These are phyloP conservation scores for Dendrobium officinale DNA, from an alignment of 106 monocot species.

Conservation along the genomic window DNA sequence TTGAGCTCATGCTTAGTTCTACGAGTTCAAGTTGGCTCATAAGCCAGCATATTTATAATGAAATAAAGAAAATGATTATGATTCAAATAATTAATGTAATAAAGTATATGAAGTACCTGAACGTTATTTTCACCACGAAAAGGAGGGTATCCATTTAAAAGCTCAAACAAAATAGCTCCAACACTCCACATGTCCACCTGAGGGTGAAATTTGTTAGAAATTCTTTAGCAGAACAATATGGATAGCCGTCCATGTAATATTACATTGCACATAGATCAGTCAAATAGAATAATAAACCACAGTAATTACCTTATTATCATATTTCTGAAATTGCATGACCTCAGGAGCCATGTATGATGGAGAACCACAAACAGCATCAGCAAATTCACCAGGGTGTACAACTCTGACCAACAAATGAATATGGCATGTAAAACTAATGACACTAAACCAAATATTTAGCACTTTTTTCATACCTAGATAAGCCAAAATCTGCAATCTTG, in stretches of 20 bases:
- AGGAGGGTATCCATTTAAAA: slow-evolving; percentile 60
- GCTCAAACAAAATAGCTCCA: slow-evolving; percentile 57
- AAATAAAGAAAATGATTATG: no score
- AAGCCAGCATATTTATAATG: no score
- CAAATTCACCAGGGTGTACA: slow-evolving; percentile 48
- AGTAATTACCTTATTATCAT: slow-evolving; percentile 40
- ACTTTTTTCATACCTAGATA: slow-evolving; percentile 35
- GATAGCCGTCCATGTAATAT: no score
- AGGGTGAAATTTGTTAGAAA: no score
- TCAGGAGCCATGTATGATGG: slow-evolving; percentile 65
- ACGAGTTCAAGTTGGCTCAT: no score
- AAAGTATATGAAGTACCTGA: slow-evolving; percentile 22
- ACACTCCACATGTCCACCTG: slow-evolving; percentile 70
- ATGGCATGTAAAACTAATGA: not conserved
- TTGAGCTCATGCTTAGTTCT: no score
- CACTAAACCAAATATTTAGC: not conserved
- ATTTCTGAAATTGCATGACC: slow-evolving; percentile 60
- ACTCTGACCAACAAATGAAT: slow-evolving; percentile 15
- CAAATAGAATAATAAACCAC: not conserved
- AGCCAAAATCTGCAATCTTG: slow-evolving; percentile 67
- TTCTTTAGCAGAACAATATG: no score
- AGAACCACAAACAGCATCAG: slow-evolving; percentile 44
- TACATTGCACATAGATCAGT: not conserved
- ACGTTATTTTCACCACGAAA: slow-evolving; percentile 52
- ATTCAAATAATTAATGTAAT: no score